These are phyloP conservation scores for Abortiporus biennis DNA, from an alignment of 1,284 basidiomycete genomes.

Conservation along the genomic window DNA sequence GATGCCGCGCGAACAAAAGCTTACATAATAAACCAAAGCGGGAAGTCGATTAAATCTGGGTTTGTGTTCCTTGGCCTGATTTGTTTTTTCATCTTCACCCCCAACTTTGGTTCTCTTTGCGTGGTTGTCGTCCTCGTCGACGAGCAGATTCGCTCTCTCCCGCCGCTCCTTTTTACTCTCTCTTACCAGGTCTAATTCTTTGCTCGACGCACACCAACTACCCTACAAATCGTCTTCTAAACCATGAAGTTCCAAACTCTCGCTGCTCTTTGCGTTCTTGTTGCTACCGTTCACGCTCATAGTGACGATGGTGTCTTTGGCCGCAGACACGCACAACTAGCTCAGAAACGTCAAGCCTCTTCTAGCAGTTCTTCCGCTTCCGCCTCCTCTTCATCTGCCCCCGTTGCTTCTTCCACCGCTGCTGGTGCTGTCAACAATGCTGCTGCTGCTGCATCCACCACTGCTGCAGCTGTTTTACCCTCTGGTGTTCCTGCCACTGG, in stretches of 20 bases:
- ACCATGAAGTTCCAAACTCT: conserved; percentile 39
- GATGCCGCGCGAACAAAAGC: too few relatives aligned
- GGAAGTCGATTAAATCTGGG: too few relatives aligned
- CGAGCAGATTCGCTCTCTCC: too few relatives aligned
- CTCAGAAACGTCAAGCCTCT: conserved; percentile 20
- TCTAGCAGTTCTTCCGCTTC: conserved; percentile 12
- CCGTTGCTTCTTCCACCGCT: conserved; percentile 9
- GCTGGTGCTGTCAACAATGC: conserved; percentile 11
- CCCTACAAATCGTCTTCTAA: too few relatives aligned
- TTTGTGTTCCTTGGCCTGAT: too few relatives aligned
- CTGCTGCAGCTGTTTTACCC: conserved; percentile 18
- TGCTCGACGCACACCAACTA: too few relatives aligned
- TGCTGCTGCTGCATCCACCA: conserved; percentile 17
- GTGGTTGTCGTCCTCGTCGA: too few relatives aligned
- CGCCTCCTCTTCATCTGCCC: conserved; percentile 16
- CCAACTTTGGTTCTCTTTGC: too few relatives aligned
- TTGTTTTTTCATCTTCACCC: too few relatives aligned
- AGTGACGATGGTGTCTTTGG: conserved; percentile 16
- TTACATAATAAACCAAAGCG: too few relatives aligned
- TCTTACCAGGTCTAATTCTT: too few relatives aligned
- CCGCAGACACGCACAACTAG: conserved; percentile 20
- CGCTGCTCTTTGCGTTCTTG: conserved; percentile 36
- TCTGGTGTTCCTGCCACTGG: conserved; percentile 5
- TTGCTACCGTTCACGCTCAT: conserved; percentile 30
- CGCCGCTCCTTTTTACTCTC: too few relatives aligned